Base-by-base conservation (phyloP, 2,329 filamentous ascomycete species). In the Pleurostoma richardsiae region DNA sequence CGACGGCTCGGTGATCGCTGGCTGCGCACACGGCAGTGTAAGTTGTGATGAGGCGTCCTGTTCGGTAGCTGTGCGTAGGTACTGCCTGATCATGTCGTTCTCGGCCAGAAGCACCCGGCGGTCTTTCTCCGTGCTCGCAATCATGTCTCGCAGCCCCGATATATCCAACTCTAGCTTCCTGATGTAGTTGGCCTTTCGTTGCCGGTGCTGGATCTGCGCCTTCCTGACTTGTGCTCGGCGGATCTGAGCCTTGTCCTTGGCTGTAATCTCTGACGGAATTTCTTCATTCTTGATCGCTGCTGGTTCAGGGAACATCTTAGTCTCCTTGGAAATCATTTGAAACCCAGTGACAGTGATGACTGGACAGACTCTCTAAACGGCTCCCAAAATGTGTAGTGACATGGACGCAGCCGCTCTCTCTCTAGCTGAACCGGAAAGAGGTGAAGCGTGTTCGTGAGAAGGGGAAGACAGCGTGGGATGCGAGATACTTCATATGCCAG, bases 121-220 rank as follows among this genome's bases (percentile, higher is more conserved):
- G 40, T 77, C 72, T 10, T 58, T 56, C 55, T 75, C 67, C 1
- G 66, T 60, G 11, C 59, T 59, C 38, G 68, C 63, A 49, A 80
- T 73, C 52, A 72, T 59, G 43, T 74, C 70, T 10, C 76, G 70
- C 46, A 77, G 66, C 51, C 66, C 64, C 10, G 67, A 64, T 19
- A 76, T 61, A 53, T 80, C 75, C 49, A 70, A 62, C 63, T 80
- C 77, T 30, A 80, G 71, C 61, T 79, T 65, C 55, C 71, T 72
- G 51, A 74, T 68, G 56, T 80, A 77, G 57, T 79, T 72, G 43
- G 72, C 74, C 55, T 79, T 80, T 55, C 77, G 73, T 58, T 76
- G 71, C 11, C 77, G 74, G 54, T 80, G 77, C 56, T 78, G 70
- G 36, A 73, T 70, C 65, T 80, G 77, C 2, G 77, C 77, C 27